Evolutionary conservation across 2,329 filamentous ascomycete species (phyloP).

Genomic region (Trichoderma atrobrunneum): DNA sequence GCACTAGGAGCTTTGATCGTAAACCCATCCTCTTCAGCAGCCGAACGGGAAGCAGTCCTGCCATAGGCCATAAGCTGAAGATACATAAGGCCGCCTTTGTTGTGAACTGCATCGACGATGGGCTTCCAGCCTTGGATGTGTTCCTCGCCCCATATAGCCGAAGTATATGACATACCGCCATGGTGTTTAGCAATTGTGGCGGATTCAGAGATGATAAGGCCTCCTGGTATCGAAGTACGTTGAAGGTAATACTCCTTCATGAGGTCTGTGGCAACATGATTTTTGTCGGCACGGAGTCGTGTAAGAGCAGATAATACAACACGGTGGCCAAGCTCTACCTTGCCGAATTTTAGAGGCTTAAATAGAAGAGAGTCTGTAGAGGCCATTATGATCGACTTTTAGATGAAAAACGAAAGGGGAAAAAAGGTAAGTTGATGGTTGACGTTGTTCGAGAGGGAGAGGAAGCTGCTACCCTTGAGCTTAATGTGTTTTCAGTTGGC

Average conservation of each 20-base stretch:
- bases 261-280: not conserved
- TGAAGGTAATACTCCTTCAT: constrained; percentile 6
- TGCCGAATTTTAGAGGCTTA: not conserved
- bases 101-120: not conserved
- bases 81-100: not conserved
- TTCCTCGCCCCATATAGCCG: not conserved
- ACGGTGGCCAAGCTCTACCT: not conserved
- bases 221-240: not conserved
- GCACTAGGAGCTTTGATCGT: not conserved
- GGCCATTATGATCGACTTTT: constrained; percentile 6
- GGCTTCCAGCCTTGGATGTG: constrained; percentile 6
- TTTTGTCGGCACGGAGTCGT: not conserved
- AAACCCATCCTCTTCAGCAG: constrained; percentile 29
- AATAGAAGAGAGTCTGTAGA: not conserved
- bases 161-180: constrained; percentile 30
- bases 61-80: constrained; percentile 61
- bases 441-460: not conserved
- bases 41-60: constrained; percentile 44
- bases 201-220: not conserved
- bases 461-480: not conserved
- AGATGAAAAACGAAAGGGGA: not conserved
- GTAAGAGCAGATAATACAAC: not conserved
- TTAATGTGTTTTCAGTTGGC: not conserved
- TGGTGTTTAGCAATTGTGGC: constrained; percentile 38
- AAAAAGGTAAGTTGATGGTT: not conserved